These are phyloP conservation scores for Psilocybe azurescens DNA, from an alignment of 768 basidiomycete genomes.

Conservation along the genomic window DNA sequence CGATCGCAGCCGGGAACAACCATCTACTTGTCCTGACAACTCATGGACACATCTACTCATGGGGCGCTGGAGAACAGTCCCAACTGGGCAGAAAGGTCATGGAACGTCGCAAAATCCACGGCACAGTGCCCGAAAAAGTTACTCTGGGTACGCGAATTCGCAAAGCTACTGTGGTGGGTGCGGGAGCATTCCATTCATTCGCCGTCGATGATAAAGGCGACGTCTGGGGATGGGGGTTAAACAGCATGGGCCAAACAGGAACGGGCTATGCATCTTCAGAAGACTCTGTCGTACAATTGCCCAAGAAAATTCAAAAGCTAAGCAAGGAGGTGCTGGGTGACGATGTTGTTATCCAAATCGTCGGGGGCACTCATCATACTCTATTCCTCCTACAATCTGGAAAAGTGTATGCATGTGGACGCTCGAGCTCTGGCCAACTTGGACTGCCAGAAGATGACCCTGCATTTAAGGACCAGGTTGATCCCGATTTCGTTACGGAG, in stretches of 20 bases:
- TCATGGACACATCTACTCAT: constrained; percentile 85
- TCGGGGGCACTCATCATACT: constrained; percentile 87
- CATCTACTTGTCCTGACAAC: constrained; percentile 90
- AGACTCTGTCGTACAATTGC: constrained; percentile 61
- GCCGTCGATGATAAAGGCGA: constrained; percentile 84
- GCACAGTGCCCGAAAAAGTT: constrained; percentile 87
- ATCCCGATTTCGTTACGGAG: constrained; percentile 64
- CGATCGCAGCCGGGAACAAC: constrained; percentile 84
- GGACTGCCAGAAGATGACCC: constrained; percentile 77
- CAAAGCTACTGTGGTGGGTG: constrained; percentile 68
- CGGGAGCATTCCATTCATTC: constrained; percentile 88
- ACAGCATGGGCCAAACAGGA: constrained; percentile 86
- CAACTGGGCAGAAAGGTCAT: constrained; percentile 92
- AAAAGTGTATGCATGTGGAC: constrained; percentile 85
- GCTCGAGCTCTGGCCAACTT: constrained; percentile 83
- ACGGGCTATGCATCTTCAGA: constrained; percentile 54
- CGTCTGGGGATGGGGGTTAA: constrained; percentile 97
- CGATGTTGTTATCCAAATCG: constrained; percentile 72
- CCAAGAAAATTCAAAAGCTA: constrained; percentile 67
- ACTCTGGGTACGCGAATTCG: constrained; percentile 71
- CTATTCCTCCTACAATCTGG: constrained; percentile 87
- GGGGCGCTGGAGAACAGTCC: constrained; percentile 90
- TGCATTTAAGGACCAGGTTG: constrained; percentile 58
- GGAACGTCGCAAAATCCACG: constrained; percentile 87
- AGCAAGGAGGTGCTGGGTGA: constrained; percentile 64